Evolutionary conservation across 495 filamentous ascomycete species (phyloP).

Genomic region (Patellaria atrata): DNA sequence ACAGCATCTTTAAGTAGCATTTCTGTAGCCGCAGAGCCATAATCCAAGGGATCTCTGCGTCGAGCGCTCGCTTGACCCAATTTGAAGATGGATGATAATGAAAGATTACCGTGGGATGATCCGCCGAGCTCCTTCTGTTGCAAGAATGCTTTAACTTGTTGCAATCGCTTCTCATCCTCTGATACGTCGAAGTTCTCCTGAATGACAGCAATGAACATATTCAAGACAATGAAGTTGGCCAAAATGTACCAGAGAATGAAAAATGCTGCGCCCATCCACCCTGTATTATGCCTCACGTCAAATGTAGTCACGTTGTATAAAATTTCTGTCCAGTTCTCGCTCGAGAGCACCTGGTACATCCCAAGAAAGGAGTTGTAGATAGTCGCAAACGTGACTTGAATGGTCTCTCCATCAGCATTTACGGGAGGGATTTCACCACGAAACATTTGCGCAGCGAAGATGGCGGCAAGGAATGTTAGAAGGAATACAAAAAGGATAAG

Average conservation of each 20-base stretch:
- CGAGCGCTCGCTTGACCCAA: slow-evolving; percentile 49
- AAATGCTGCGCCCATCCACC: slow-evolving; percentile 93
- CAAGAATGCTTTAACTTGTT: slow-evolving; percentile 88
- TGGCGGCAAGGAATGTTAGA: slow-evolving; percentile 82
- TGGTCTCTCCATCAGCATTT: slow-evolving; percentile 40
- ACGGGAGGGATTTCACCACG: slow-evolving; percentile 59
- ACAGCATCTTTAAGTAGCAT: slow-evolving; percentile 94
- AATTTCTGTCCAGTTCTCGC: slow-evolving; percentile 86
- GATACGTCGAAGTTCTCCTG: slow-evolving; percentile 99
- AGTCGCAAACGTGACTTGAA: slow-evolving; percentile 64
- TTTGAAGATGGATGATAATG: slow-evolving; percentile 76
- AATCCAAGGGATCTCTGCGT: slow-evolving; percentile 71
- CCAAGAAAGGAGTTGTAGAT: slow-evolving; percentile 93
- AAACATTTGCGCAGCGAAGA: slow-evolving; percentile 89
- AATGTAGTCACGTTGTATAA: slow-evolving; percentile 69
- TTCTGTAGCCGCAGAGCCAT: slow-evolving; percentile 75
- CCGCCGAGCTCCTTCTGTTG: slow-evolving; percentile 76
- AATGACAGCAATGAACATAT: slow-evolving; percentile 99
- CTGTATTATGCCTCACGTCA: slow-evolving; percentile 44
- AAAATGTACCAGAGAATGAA: slow-evolving; percentile 93
- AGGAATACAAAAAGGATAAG: slow-evolving; percentile 92
- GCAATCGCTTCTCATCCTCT: slow-evolving; percentile 92
- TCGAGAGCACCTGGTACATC: slow-evolving; percentile 98
- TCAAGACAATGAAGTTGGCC: slow-evolving; percentile 88
- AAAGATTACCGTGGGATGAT: slow-evolving; percentile 44